Evolutionary conservation across 345 rosid species (phyloP), one percentile per base, ranked within the genome.

Genomic region (Clausena lansium): DNA sequence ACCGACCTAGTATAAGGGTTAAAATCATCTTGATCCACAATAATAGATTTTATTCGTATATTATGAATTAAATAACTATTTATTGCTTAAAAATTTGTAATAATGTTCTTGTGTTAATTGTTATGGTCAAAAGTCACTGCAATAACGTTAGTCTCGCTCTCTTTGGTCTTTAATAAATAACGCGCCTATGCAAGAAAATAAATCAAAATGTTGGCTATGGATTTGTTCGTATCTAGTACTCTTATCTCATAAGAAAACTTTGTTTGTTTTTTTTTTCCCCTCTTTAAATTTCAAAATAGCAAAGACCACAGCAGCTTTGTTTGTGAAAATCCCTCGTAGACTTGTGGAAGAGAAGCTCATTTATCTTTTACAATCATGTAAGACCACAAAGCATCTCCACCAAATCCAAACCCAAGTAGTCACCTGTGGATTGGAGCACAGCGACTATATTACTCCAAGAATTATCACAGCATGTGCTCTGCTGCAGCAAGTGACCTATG

Each of bases 281-380:
- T 45, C 1, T 4, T 3, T 13, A 45, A 45, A 45, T 45, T 19
- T 52, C 57, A 84, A 25, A 81, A 87, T 88, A 73, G 94, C 83
- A 70, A 84, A 78, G 35, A 70, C 83, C 62, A 64, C 77, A 72
- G 55, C 66, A 61, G 75, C 22, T 30, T 72, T 36, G 67, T 75
- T 65, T 60, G 41, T 66, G 24, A 87, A 84, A 63, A 76, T 85
- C 58, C 81, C 83, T 33, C 81, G 9, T 24, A 83, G 88, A 78
- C 83, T 89, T 66, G 77, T 89, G 54, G 91, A 88, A 81, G 95
- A 90, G 50, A 87, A 81, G 62, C 69, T 91, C 62, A 89, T 88
- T 71, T 84, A 81, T 36, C 87, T 89, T 54, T 77, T 93, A 45
- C 89, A 78, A 52, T 88, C 89, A 86, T 92, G 95, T 84, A 90